Evolutionary conservation across 306 rosid species (phyloP).

Genomic region (Pueraria montana): DNA sequence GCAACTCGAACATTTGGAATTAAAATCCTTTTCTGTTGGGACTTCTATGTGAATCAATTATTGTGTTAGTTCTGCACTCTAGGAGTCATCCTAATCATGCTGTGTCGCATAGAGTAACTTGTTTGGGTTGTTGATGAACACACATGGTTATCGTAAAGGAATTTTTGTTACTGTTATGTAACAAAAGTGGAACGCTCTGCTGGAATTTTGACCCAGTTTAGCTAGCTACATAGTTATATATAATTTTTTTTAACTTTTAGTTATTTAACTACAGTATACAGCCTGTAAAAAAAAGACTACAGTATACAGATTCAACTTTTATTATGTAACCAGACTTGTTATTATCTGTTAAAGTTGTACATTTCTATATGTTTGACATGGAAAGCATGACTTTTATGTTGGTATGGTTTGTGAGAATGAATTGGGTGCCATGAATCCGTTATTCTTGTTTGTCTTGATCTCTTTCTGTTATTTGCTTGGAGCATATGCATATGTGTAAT

Average conservation of each 20-base stretch:
- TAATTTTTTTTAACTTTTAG: constrained; percentile 13
- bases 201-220: constrained; percentile 17
- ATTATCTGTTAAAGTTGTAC: not conserved
- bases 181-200: constrained; percentile 16
- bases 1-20: constrained; percentile 20
- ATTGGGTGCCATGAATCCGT: constrained; percentile 17
- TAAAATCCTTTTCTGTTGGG: constrained; percentile 31
- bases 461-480: constrained; percentile 24
- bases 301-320: constrained; percentile 7
- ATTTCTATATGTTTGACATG: constrained; percentile 29
- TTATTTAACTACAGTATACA: not conserved
- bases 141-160: constrained; percentile 14
- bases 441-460: constrained; percentile 32
- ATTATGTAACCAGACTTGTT: constrained; percentile 12
- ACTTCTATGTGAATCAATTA: constrained; percentile 16
- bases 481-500: constrained; percentile 8
- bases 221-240: not conserved
- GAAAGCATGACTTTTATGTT: constrained; percentile 20
- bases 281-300: too few relatives aligned
- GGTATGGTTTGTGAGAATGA: constrained; percentile 28
- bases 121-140: constrained; percentile 32
- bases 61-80: constrained; percentile 42
- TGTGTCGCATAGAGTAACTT: not conserved
- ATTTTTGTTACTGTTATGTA: constrained; percentile 3
- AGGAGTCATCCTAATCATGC: constrained; percentile 31